Percentiles rank a stretch among this genome's conserved stretches.
Conservation (phyloP, 2,329 filamentous ascomycete genomes). For the Penicillium nordicum region DNA sequence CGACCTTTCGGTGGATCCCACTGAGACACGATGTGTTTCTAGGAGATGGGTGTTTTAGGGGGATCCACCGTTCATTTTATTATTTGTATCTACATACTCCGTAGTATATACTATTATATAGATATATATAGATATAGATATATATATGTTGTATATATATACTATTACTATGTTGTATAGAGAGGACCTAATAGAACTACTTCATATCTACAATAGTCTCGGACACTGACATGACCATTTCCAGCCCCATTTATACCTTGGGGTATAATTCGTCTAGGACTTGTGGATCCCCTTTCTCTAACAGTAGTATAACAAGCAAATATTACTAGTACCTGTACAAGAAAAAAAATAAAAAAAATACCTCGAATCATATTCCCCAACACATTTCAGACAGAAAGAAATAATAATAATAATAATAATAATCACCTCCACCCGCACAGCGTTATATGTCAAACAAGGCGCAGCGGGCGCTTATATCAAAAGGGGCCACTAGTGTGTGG, state of each 20-base stretch:
- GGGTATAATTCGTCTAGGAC: background rate
- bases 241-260: too few relatives aligned
- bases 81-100: background rate
- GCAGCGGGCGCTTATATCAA: constrained; percentile 19
- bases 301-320: background rate
- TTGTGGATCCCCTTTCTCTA: background rate
- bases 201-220: background rate
- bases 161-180: too few relatives aligned
- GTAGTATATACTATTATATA: too few relatives aligned
- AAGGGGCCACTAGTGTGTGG: constrained; percentile 2
- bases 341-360: too few relatives aligned
- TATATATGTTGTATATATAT: too few relatives aligned
- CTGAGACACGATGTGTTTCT: constrained; percentile 38
- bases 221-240: background rate
- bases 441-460: constrained; percentile 17
- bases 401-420: background rate
- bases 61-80: constrained; percentile 3
- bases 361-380: background rate
- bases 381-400: background rate
- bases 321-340: background rate
- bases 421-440: background rate
- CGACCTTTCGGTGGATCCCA: background rate
- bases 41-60: background rate
- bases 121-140: too few relatives aligned
- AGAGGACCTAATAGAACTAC: too few relatives aligned